Evolutionary conservation across 306 rosid species (phyloP).

Genomic region (Acacia melanoxylon): DNA sequence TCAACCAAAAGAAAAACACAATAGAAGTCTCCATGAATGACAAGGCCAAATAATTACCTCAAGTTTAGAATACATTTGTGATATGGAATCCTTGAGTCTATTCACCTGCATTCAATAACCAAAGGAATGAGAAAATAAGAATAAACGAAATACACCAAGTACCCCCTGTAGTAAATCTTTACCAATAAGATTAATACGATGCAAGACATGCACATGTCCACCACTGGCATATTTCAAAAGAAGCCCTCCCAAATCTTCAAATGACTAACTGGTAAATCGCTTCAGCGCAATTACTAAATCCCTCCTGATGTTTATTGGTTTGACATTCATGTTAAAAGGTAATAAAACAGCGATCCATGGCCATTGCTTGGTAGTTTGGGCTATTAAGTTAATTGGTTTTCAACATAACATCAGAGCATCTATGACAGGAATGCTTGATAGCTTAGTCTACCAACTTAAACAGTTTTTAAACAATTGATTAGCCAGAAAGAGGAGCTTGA

Average conservation of each 20-base stretch:
- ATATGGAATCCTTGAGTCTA: conserved; percentile 92
- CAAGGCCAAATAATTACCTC: conserved; percentile 55
- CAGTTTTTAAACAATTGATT: conserved; percentile 9
- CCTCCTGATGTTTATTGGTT: conserved; percentile 1
- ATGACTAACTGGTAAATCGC: conserved; percentile 10
- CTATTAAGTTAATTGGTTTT: neutral
- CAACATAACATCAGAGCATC: conserved; percentile 20
- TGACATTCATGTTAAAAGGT: conserved; percentile 6
- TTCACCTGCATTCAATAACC: conserved; percentile 55
- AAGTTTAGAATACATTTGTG: conserved; percentile 82
- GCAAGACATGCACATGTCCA: conserved; percentile 18
- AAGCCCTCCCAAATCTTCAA: conserved; percentile 2
- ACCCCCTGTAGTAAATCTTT: neutral
- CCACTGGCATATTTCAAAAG: conserved; percentile 19
- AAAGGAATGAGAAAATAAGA: conserved; percentile 32
- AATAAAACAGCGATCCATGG: conserved; percentile 4
- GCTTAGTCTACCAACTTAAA: conserved; percentile 15
- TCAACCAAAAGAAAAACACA: neutral
- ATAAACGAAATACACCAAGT: conserved; percentile 27
- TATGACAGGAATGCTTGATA: conserved; percentile 2
- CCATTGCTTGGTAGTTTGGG: neutral
- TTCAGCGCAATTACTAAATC: conserved; percentile 12
- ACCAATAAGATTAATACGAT: neutral
- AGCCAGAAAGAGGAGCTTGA: neutral
- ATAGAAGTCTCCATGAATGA: conserved; percentile 6